Evolutionary conservation across 1,139 yeast species (phyloP).

Genomic region (Magnusiomyces paraingens): DNA sequence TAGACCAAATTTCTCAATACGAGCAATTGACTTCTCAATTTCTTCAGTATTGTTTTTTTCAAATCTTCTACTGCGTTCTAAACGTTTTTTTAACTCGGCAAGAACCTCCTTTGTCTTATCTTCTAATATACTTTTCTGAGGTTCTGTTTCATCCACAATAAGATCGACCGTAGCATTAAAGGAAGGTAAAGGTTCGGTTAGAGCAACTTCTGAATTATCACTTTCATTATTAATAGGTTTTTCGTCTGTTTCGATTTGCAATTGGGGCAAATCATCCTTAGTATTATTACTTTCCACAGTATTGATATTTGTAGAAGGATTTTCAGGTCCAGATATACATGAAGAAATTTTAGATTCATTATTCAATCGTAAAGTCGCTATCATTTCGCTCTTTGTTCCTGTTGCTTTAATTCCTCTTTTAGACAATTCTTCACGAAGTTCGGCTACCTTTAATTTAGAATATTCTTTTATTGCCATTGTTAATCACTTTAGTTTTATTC

Average conservation of each 20-base stretch:
- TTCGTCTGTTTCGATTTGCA: neutral
- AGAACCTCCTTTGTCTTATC: slow-evolving; percentile 46
- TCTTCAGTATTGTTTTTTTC: slow-evolving; percentile 54
- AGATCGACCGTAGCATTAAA: slow-evolving; percentile 33
- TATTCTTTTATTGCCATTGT: slow-evolving; percentile 30
- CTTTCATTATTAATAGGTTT: slow-evolving; percentile 19
- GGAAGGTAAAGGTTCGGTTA: slow-evolving; percentile 1
- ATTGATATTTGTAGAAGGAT: slow-evolving; percentile 19
- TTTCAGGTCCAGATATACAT: slow-evolving; percentile 19
- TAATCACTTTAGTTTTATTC: neutral
- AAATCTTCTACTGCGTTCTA: slow-evolving; percentile 70
- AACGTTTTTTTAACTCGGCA: slow-evolving; percentile 59
- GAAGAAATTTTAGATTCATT: slow-evolving; percentile 25
- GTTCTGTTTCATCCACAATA: slow-evolving; percentile 32
- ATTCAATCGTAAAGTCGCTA: slow-evolving; percentile 50
- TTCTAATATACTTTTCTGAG: slow-evolving; percentile 20
- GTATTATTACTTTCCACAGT: slow-evolving; percentile 19
- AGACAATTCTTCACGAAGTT: slow-evolving; percentile 72
- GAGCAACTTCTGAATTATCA: slow-evolving; percentile 15
- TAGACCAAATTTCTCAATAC: slow-evolving; percentile 83
- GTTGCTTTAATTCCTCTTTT: slow-evolving; percentile 59
- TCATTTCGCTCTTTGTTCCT: slow-evolving; percentile 81
- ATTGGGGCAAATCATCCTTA: slow-evolving; percentile 16
- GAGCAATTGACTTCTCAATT: slow-evolving; percentile 38
- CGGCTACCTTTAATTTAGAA: slow-evolving; percentile 67